Evolutionary conservation across 768 basidiomycete genomes (phyloP).

Genomic region (Leccinellum rugosiceps): DNA sequence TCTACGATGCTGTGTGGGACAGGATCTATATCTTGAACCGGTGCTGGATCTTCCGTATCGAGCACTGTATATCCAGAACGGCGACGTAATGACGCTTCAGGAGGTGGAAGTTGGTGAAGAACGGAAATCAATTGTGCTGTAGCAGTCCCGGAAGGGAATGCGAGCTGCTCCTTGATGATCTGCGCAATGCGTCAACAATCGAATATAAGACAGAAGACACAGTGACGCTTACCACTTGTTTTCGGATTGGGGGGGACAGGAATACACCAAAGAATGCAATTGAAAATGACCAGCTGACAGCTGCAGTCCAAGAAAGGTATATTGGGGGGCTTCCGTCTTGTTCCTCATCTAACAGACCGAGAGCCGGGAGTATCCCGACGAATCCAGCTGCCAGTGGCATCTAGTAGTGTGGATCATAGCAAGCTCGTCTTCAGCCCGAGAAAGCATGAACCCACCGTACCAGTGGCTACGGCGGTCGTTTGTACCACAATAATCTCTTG

Average conservation of each 20-base stretch:
- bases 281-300: constrained; percentile 84
- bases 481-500: constrained; percentile 94
- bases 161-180: constrained; percentile 92
- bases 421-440: neutral
- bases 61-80: constrained; percentile 53
- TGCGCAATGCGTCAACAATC: constrained; percentile 28
- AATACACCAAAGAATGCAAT: constrained; percentile 99
- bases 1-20: constrained; percentile 25
- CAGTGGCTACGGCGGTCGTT: constrained; percentile 94
- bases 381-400: constrained; percentile 88
- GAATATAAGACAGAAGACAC: neutral
- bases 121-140: constrained; percentile 95
- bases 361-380: constrained; percentile 90
- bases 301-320: constrained; percentile 65
- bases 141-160: constrained; percentile 94
- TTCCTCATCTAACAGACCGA: constrained; percentile 69
- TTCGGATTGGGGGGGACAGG: constrained; percentile 88
- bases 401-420: constrained; percentile 26
- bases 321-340: constrained; percentile 79
- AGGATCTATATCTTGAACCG: constrained; percentile 1
- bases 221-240: constrained; percentile 90
- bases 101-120: constrained; percentile 72
- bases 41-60: constrained; percentile 33
- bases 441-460: constrained; percentile 40
- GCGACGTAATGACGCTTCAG: constrained; percentile 52